Evolutionary conservation across 2,329 filamentous ascomycete genomes (phyloP), one percentile per base, ranked within the genome.

Genomic region (Pleomassaria siparia): DNA sequence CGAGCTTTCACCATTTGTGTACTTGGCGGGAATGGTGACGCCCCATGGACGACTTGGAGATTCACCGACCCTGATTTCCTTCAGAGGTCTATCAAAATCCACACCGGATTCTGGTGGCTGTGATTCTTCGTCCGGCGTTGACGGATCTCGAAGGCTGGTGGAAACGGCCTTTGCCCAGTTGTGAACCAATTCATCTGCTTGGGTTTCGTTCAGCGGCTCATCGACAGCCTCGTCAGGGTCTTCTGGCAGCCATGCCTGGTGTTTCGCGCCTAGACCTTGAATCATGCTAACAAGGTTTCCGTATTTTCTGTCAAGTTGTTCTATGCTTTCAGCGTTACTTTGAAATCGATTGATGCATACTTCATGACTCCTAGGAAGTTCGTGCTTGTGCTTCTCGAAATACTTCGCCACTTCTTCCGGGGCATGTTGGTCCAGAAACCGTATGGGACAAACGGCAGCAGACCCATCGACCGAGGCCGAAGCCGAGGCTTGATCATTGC

Each of bases 261-360:
- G 92, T 59, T 95, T 89, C 55, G 86, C 82, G 40, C 91, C 89
- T 30, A 97, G 77, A 8, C 90, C 90, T 68, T 94, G 87, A 51
- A 97, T 95, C 92, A 97, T 96, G 72, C 84, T 95, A 58, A 89
- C 90, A 35, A 96, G 76, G 67, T 87, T 92, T 55, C 90, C 91
- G 67, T 96, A 97, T 70, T 96, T 97, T 53, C 89, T 89, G 69
- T 97, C 92, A 46, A 97, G 78, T 71, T 95, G 89, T 56, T 85
- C 84, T 64, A 95, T 88, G 63, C 91, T 88, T 54, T 88, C 82
- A 59, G 92, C 87, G 63, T 91, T 92, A 70, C 84, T 87, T 72
- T 95, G 89, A 67, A 96, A 96, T 47, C 91, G 83, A 63, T 88
- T 86, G 51, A 97, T 85, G 70, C 92, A 97, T 36, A 96, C 83